A percentile compares a stretch with the other conserved stretches of the same genome.
Evolutionary conservation across 225 moss, liverwort and hornwort genomes (phyloP).

Genomic region (Pseudisothecium myosuroides): DNA sequence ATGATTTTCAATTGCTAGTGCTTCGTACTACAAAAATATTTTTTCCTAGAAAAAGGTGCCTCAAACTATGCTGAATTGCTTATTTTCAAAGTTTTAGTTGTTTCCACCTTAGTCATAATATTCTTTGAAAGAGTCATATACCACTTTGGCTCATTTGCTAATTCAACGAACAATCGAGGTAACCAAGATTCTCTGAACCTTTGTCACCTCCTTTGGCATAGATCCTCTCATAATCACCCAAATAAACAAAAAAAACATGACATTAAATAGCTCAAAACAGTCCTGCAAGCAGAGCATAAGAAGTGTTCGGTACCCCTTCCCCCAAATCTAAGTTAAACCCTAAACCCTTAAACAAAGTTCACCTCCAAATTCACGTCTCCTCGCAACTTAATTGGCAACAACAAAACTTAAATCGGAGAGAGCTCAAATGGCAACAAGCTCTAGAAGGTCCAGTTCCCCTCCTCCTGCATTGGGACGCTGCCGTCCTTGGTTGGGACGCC

Average conservation of each 20-base stretch:
- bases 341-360: not conserved
- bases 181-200: not conserved
- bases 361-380: not conserved
- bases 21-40: no score
- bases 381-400: not conserved
- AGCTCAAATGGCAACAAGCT: constrained; percentile 5
- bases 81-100: no score
- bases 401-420: not conserved
- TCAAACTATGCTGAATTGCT: no score
- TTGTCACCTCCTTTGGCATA: not conserved
- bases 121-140: not conserved
- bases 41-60: no score
- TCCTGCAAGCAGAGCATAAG: not conserved
- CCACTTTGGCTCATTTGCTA: not conserved
- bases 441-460: constrained; percentile 8
- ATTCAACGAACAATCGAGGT: not conserved
- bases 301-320: no score
- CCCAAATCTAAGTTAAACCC: not conserved
- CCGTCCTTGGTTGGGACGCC: not conserved
- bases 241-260: no score
- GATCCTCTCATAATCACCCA: not conserved
- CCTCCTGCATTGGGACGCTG: not conserved
- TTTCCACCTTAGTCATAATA: not conserved
- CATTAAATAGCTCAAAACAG: not conserved
- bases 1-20: no score